These are phyloP conservation scores for Vachellia pachyceras DNA, from an alignment of 306 rosid genomes.

Conservation along the genomic window DNA sequence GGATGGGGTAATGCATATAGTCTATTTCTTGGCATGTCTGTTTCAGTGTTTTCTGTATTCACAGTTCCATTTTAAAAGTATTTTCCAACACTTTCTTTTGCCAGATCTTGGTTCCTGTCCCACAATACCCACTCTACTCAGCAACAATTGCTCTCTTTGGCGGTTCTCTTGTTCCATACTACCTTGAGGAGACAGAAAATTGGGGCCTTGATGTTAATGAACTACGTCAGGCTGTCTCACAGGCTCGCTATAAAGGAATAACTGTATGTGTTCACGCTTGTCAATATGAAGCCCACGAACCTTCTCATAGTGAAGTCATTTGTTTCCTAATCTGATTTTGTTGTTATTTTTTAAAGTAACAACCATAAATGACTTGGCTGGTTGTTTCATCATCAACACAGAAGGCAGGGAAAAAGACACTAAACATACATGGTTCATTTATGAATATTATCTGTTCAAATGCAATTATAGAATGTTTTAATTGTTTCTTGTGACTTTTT, in stretches of 20 bases:
- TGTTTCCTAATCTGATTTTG: constrained; percentile 21
- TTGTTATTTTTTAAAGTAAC: constrained; percentile 30
- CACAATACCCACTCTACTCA: constrained; percentile 98
- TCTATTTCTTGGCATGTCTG: constrained; percentile 8
- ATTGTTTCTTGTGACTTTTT: constrained; percentile 27
- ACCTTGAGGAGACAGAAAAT: constrained; percentile 96
- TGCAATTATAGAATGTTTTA: constrained; percentile 15
- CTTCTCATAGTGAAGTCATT: constrained; percentile 25
- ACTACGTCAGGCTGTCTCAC: constrained; percentile 70
- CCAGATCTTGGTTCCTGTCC: constrained; percentile 98
- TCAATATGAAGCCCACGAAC: constrained; percentile 21
- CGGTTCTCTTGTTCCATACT: constrained; percentile 96
- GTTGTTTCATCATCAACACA: background rate
- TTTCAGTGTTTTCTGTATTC: constrained; percentile 24
- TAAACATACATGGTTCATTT: constrained; percentile 18
- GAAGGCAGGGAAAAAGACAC: background rate
- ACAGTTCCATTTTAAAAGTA: constrained; percentile 32
- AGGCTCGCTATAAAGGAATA: constrained; percentile 86
- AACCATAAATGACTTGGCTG: constrained; percentile 27
- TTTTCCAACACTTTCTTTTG: constrained; percentile 33
- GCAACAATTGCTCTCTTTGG: constrained; percentile 89
- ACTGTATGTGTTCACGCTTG: constrained; percentile 56
- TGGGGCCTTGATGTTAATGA: constrained; percentile 93
- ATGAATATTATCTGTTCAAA: background rate
- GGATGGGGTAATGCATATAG: constrained; percentile 79